Percentiles rank a stretch among this genome's conserved stretches.
Evolutionary conservation across 495 filamentous ascomycete genomes (phyloP).

Genomic region (Neurospora sp.): DNA sequence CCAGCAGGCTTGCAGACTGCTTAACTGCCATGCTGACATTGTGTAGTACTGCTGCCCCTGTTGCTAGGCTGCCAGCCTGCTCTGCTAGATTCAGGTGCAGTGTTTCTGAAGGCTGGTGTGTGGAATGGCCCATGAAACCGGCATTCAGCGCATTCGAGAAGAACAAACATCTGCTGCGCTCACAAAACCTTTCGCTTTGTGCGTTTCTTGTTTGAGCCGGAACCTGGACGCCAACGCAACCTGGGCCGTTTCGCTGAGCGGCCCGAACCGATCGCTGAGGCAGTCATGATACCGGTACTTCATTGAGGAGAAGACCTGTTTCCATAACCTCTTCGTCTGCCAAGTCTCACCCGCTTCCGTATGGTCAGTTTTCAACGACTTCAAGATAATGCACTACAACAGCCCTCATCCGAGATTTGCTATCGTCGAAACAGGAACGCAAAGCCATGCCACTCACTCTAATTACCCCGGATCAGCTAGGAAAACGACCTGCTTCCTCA

Average conservation of each 20-base stretch:
- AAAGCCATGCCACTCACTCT: background rate
- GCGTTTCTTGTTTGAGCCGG: background rate
- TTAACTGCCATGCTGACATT: conserved; percentile 8
- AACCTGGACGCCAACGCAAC: background rate
- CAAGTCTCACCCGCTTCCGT: background rate
- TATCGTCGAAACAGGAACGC: background rate
- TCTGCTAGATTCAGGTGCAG: background rate
- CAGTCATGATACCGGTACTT: background rate
- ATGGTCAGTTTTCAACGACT: background rate
- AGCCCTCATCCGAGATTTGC: background rate
- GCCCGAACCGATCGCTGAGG: background rate
- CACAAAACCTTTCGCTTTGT: background rate
- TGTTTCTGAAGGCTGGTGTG: background rate
- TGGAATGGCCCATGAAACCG: background rate
- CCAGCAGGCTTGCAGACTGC: conserved; percentile 10
- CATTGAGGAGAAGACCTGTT: background rate
- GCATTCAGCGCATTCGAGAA: background rate
- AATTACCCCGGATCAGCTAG: background rate
- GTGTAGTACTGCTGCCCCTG: conserved; percentile 8
- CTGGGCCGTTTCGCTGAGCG: background rate
- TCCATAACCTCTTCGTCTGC: background rate
- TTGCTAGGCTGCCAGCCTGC: background rate
- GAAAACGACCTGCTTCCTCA: background rate
- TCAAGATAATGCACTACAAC: background rate
- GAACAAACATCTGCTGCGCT: background rate